Percentiles rank a stretch among this genome's conserved stretches.
These are phyloP conservation scores for Amanita inopinata DNA, from an alignment of 768 basidiomycete genomes.

Conservation along the genomic window DNA sequence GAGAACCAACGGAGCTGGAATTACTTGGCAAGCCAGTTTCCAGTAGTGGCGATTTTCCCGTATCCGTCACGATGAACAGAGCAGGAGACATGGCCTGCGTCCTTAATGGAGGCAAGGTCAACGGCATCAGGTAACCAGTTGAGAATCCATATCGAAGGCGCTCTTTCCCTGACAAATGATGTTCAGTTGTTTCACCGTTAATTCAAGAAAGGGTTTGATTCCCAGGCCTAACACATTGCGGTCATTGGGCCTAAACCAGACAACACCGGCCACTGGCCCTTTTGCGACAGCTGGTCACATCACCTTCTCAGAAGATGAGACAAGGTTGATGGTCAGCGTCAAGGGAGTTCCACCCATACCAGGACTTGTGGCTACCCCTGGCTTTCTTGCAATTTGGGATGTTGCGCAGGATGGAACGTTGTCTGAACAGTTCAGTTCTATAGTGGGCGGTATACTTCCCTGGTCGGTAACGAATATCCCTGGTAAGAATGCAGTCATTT, in stretches of 20 bases:
- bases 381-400: slow-evolving; percentile 43
- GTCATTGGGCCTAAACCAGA: slow-evolving; percentile 35
- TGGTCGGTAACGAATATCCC: slow-evolving; percentile 37
- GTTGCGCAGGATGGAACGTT: slow-evolving; percentile 34
- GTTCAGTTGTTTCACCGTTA: slow-evolving; percentile 34
- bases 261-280: slow-evolving; percentile 41
- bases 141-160: too few species aligned
- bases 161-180: too few species aligned
- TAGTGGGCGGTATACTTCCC: slow-evolving; percentile 35
- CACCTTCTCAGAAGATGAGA: slow-evolving; percentile 36
- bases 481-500: slow-evolving; percentile 29
- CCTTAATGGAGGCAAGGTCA: slow-evolving; percentile 34
- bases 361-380: slow-evolving; percentile 11
- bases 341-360: slow-evolving; percentile 39
- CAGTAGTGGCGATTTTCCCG: background rate
- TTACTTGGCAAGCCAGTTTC: background rate
- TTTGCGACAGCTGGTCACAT: slow-evolving; percentile 34
- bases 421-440: slow-evolving; percentile 28
- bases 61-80: slow-evolving; percentile 22
- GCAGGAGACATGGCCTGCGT: slow-evolving; percentile 25
- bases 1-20: background rate
- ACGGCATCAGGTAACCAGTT: slow-evolving; percentile 33
- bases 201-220: slow-evolving; percentile 29
- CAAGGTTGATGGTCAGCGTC: slow-evolving; percentile 34
- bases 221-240: slow-evolving; percentile 32